Conservation (phyloP, 2,329 filamentous ascomycete genomes). For the Podosphaera leucotricha region DNA sequence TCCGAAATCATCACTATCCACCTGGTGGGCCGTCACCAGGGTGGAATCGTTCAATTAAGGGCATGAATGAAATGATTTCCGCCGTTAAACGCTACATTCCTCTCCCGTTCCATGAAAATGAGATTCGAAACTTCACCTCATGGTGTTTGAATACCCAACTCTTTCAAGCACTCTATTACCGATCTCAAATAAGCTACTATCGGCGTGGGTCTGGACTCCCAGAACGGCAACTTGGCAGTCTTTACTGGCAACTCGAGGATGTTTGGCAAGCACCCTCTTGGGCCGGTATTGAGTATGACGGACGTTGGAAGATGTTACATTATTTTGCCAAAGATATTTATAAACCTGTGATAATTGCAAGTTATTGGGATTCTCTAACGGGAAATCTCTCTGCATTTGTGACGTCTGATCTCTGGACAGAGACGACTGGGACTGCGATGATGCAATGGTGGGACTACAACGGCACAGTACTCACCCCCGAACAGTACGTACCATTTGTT, state of each 20-base stretch:
- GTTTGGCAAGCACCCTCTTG: slow-evolving; percentile 41
- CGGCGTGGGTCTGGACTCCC: slow-evolving; percentile 31
- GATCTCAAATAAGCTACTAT: slow-evolving; percentile 35
- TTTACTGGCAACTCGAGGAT: slow-evolving; percentile 45
- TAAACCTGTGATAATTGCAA: slow-evolving; percentile 31
- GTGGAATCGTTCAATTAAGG: slow-evolving; percentile 19
- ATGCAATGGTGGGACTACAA: slow-evolving; percentile 28
- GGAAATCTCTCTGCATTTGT: slow-evolving; percentile 29
- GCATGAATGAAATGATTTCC: slow-evolving; percentile 33
- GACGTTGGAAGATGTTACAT: slow-evolving; percentile 38
- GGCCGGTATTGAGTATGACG: slow-evolving; percentile 38
- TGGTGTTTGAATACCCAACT: slow-evolving; percentile 39
- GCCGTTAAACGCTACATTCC: slow-evolving; percentile 33
- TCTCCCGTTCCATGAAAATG: slow-evolving; percentile 25
- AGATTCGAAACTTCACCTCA: slow-evolving; percentile 32
- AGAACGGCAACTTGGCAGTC: slow-evolving; percentile 31
- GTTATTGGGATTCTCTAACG: slow-evolving; percentile 27
- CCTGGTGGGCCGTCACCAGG: slow-evolving; percentile 24
- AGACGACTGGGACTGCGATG: slow-evolving; percentile 21
- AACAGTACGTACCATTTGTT: slow-evolving; percentile 2
- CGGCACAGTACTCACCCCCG: slow-evolving; percentile 18
- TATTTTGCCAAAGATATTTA: slow-evolving; percentile 34
- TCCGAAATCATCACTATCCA: slow-evolving; percentile 36
- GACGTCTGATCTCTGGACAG: slow-evolving; percentile 31
- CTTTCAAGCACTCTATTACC: slow-evolving; percentile 40